Evolutionary conservation across 768 basidiomycete genomes (phyloP), one percentile per base, ranked within the genome.

Genomic region (Termitomyces eurrhizus): DNA sequence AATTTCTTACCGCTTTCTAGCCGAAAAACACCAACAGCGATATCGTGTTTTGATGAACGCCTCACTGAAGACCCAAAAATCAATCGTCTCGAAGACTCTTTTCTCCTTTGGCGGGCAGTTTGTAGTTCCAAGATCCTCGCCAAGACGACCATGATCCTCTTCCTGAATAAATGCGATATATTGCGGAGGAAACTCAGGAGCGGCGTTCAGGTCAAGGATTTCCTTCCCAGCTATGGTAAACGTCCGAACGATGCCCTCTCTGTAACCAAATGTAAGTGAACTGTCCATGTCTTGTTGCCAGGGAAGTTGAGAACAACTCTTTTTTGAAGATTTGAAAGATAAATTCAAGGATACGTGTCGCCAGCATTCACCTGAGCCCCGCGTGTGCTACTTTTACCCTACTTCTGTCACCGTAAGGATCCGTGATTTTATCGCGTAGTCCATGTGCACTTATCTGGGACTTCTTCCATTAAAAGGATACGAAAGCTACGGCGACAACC

Each of bases 121-220:
- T 88, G 86, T 72, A 67, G 77, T 16, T 85, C 82, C 39, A 77
- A 76, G 64, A 76, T 91, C 1, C 82, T 92, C 7, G 70, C 79
- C 9, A 81, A 80, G 57, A 79, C 84, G 12, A 86, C 84, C 57
- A 77, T 90, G 58, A 83, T 90, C 50, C 77, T 90, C 26, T 92
- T 92, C 72, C 73, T 90, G 58, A 92, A 92, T 70, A 92, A 92
- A 62, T 81, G 82, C 61, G 90, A 92, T 61, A 69, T 90, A 4
- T 73, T 91, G 2, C 75, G 81, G 61, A 69, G 77, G 65, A 79
- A 79, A 58, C 73, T 88, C 33, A 70, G 72, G 33, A 39, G 21
- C 26, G 64, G 64, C 4, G 73, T 81, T 14, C 67, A 70, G 66
- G 80, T 90, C 16, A 80, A 74, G 24, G 76, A 77, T 12, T 85